Evolutionary conservation across 129 eudicot species (phyloP).

Genomic region (Flaveria sonorensis): DNA sequence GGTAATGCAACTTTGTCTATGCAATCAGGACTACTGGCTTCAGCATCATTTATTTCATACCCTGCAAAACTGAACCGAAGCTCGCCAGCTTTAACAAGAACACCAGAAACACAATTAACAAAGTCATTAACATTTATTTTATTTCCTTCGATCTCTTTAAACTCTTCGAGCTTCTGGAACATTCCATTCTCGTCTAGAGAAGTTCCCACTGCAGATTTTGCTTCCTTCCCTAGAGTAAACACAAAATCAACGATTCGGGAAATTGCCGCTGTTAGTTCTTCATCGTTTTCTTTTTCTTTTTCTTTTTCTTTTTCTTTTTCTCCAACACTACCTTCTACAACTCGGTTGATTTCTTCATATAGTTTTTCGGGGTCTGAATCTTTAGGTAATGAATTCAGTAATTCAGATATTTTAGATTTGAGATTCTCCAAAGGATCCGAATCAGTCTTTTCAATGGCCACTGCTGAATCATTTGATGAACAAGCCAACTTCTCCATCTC

Average conservation of each 20-base stretch:
- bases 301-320: constrained; percentile 24
- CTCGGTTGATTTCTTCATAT: constrained; percentile 51
- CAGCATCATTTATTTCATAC: constrained; percentile 55
- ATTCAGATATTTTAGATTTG: constrained; percentile 47
- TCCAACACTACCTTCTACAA: constrained; percentile 40
- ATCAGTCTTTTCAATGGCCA: constrained; percentile 31
- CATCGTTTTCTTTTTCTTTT: constrained; percentile 22
- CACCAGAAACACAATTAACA: constrained; percentile 61
- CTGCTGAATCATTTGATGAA: constrained; percentile 50
- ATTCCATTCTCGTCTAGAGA: constrained; percentile 55
- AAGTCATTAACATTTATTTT: constrained; percentile 46
- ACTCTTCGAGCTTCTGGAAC: constrained; percentile 43
- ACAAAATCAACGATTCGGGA: constrained; percentile 69
- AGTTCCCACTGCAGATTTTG: constrained; percentile 51
- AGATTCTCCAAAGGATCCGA: constrained; percentile 25
- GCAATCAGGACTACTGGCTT: constrained; percentile 72
- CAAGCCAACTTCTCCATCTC: constrained; percentile 97
- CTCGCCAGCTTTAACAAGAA: constrained; percentile 55
- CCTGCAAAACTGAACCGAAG: constrained; percentile 59
- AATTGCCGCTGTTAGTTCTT: constrained; percentile 56
- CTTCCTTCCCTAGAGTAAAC: constrained; percentile 61
- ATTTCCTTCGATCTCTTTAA: constrained; percentile 41
- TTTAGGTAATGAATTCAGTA: constrained; percentile 51
- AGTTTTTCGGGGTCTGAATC: constrained; percentile 48
- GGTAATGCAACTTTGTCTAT: constrained; percentile 96